Conservation (phyloP, 768 basidiomycete species). For the Lepiota brunneoincarnata region DNA sequence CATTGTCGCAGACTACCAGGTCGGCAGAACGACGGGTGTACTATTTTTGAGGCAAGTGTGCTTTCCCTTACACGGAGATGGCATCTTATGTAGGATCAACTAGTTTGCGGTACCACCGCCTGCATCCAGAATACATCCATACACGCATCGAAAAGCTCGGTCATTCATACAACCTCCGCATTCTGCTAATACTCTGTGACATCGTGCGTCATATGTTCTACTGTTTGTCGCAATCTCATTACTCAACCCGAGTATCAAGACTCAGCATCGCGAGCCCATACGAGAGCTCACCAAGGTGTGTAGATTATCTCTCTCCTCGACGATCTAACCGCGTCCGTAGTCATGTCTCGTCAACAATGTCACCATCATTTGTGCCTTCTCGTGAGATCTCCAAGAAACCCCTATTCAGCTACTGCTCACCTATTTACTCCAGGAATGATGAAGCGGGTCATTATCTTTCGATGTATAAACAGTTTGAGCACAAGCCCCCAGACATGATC, state of each 20-base stretch:
- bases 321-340: constrained; percentile 28
- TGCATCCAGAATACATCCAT: constrained; percentile 97
- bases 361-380: constrained; percentile 91
- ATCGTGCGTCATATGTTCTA: constrained; percentile 53
- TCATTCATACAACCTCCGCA: constrained; percentile 74
- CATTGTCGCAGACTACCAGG: constrained; percentile 92
- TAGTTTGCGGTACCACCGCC: constrained; percentile 90
- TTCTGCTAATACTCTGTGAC: constrained; percentile 89
- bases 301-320: background rate
- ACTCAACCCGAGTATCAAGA: constrained; percentile 38
- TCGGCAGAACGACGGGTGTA: constrained; percentile 90
- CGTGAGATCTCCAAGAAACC: constrained; percentile 28
- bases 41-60: constrained; percentile 78
- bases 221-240: background rate
- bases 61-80: background rate
- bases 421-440: constrained; percentile 54
- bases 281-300: constrained; percentile 86
- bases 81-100: background rate
- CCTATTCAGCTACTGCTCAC: background rate
- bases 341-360: constrained; percentile 90
- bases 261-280: constrained; percentile 88
- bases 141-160: constrained; percentile 86
- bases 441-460: constrained; percentile 92
- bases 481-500: constrained; percentile 90
- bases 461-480: constrained; percentile 91